Evolutionary conservation across 345 rosid species (phyloP).

Genomic region (Lepidium didymum): DNA sequence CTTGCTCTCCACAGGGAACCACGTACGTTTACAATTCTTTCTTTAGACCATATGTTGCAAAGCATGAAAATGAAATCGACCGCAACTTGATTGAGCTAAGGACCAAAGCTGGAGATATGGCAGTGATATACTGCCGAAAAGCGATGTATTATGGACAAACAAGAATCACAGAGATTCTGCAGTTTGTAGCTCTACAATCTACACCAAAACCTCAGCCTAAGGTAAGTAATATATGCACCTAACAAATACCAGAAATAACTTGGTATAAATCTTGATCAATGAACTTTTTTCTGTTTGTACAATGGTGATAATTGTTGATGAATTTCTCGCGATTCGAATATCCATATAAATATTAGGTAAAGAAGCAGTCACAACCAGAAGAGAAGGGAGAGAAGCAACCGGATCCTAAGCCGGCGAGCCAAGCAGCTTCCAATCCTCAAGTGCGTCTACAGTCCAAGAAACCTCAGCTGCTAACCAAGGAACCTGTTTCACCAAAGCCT

Average conservation of each 20-base stretch:
- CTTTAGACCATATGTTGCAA: conserved; percentile 43
- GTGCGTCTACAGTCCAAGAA: conserved; percentile 12
- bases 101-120: conserved; percentile 42
- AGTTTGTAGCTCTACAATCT: conserved; percentile 42
- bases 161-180: conserved; percentile 43
- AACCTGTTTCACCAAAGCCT: conserved; percentile 29
- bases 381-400: conserved; percentile 20
- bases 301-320: neutral
- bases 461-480: conserved; percentile 22
- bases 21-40: conserved; percentile 47
- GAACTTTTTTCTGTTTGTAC: neutral
- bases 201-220: conserved; percentile 31
- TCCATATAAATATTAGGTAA: conserved; percentile 29
- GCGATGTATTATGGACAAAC: conserved; percentile 48
- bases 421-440: conserved; percentile 13
- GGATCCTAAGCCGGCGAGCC: conserved; percentile 12
- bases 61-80: conserved; percentile 63
- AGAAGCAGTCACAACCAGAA: conserved; percentile 23
- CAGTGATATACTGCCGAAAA: conserved; percentile 43
- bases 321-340: neutral
- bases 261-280: neutral
- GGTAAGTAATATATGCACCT: conserved; percentile 34
- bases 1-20: conserved; percentile 43
- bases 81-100: conserved; percentile 51
- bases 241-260: neutral